phyloP scores from a whole-genome alignment of 2,329 filamentous ascomycete species.

The Drechslerella coelobrocha region DNA sequence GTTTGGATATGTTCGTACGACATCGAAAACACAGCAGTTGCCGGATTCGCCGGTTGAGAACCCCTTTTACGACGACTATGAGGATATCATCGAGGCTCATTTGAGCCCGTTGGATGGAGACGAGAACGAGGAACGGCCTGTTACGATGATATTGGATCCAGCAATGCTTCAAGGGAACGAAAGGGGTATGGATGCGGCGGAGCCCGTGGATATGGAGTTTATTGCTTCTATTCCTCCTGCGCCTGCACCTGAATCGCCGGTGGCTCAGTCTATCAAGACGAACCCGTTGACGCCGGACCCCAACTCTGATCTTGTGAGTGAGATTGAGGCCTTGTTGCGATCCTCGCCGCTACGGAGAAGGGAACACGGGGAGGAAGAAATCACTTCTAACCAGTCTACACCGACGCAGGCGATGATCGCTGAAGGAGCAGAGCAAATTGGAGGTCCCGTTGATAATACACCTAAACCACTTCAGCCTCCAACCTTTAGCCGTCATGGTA shows the following conservation, averaged over 20 bases:
- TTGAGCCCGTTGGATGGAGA: conserved; percentile 19
- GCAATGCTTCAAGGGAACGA: too few species aligned
- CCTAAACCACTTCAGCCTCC: conserved; percentile 32
- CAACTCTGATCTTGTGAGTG: conserved; percentile 43
- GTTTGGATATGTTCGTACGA: conserved; percentile 3
- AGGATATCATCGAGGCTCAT: conserved; percentile 45
- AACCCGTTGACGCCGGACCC: conserved; percentile 40
- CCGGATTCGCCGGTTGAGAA: conserved; percentile 47
- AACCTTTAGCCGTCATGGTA: conserved; percentile 11
- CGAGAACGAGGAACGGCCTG: background rate
- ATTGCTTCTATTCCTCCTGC: conserved; percentile 17
- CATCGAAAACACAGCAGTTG: conserved; percentile 7
- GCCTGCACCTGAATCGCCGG: conserved; percentile 25
- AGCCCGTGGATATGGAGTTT: conserved; percentile 3
- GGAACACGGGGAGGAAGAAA: conserved; percentile 12
- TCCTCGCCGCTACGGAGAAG: conserved; percentile 33
- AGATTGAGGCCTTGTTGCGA: conserved; percentile 41
- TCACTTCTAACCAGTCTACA: conserved; percentile 2
- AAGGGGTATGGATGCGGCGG: too few species aligned
- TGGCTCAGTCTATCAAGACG: conserved; percentile 14
- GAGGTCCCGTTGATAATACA: conserved; percentile 14
- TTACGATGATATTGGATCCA: too few species aligned
- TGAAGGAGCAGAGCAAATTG: background rate
- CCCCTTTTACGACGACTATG: conserved; percentile 45
- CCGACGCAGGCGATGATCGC: conserved; percentile 13